phyloP scores from a whole-genome alignment of 768 basidiomycete species.

The Leccinum obscurum region DNA sequence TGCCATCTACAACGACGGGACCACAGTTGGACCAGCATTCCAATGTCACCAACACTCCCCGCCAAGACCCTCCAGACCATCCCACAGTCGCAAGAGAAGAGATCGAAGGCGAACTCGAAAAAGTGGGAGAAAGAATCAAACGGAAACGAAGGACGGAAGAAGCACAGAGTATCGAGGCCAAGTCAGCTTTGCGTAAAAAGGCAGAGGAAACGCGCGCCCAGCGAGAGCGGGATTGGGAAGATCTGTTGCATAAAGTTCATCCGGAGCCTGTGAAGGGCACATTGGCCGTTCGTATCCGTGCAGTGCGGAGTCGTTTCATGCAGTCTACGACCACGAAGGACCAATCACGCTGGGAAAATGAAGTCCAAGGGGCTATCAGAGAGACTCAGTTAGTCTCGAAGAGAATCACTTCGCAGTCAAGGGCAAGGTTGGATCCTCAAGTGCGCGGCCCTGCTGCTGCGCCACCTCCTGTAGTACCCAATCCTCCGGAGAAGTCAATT shows the following conservation, averaged over 20 bases:
- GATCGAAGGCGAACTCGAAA: slow-evolving; percentile 44
- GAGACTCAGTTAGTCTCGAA: slow-evolving; percentile 53
- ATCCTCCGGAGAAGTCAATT: slow-evolving; percentile 52
- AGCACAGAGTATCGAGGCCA: slow-evolving; percentile 43
- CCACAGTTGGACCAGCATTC: slow-evolving; percentile 48
- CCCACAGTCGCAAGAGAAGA: slow-evolving; percentile 43
- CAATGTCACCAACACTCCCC: slow-evolving; percentile 57
- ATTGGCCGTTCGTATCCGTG: slow-evolving; percentile 50
- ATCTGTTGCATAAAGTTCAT: slow-evolving; percentile 54
- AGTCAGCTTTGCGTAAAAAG: slow-evolving; percentile 58
- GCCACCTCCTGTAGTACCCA: slow-evolving; percentile 42
- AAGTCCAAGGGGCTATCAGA: slow-evolving; percentile 54
- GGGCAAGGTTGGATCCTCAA: slow-evolving; percentile 11
- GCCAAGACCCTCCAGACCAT: slow-evolving; percentile 45
- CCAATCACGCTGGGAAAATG: slow-evolving; percentile 59
- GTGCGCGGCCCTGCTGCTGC: slow-evolving; percentile 9
- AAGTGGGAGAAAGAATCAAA: slow-evolving; percentile 37
- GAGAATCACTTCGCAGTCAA: slow-evolving; percentile 41
- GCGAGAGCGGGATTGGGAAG: slow-evolving; percentile 67
- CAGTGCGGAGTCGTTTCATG: slow-evolving; percentile 57
- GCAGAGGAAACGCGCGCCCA: slow-evolving; percentile 59
- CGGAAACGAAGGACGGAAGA: slow-evolving; percentile 30
- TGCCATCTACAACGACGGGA: slow-evolving; percentile 29
- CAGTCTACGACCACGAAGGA: slow-evolving; percentile 55
- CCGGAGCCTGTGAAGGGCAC: slow-evolving; percentile 51